These are phyloP conservation scores for Malus hybrid DNA, from an alignment of 331 rosid species.

Conservation along the genomic window DNA sequence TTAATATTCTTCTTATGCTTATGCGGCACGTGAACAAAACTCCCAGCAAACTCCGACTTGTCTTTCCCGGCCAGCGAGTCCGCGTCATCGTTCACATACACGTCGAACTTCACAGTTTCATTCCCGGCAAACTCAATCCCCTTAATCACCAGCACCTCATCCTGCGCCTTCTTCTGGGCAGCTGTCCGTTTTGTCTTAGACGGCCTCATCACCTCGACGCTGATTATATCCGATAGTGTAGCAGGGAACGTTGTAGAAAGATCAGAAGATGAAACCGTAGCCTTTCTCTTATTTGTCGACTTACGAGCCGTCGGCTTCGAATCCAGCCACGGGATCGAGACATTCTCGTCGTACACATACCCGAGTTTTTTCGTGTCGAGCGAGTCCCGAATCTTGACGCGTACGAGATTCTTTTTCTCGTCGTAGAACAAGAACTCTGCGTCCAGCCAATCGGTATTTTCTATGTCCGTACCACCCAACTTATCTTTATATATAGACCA, in stretches of 20 bases:
- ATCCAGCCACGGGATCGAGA: slow-evolving; percentile 49
- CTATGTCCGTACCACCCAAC: slow-evolving; percentile 43
- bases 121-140: slow-evolving; percentile 44
- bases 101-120: slow-evolving; percentile 48
- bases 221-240: slow-evolving; percentile 25
- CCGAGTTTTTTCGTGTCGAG: slow-evolving; percentile 43
- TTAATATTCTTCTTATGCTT: slow-evolving; percentile 16
- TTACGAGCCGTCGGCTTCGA: slow-evolving; percentile 47
- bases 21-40: slow-evolving; percentile 66
- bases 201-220: slow-evolving; percentile 42
- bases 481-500: slow-evolving; percentile 61
- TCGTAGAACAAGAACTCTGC: slow-evolving; percentile 62
- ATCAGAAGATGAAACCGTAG: neutral
- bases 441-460: slow-evolving; percentile 49
- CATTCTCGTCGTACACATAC: slow-evolving; percentile 45
- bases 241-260: slow-evolving; percentile 25
- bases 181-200: slow-evolving; percentile 32
- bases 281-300: slow-evolving; percentile 19
- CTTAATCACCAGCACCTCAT: slow-evolving; percentile 57
- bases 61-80: slow-evolving; percentile 20
- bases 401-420: slow-evolving; percentile 54
- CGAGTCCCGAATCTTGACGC: slow-evolving; percentile 56
- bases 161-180: slow-evolving; percentile 52
- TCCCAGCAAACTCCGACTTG: slow-evolving; percentile 65
- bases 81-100: slow-evolving; percentile 62